A percentile compares a stretch with the other conserved stretches of the same genome.
phyloP scores from a whole-genome alignment of 2,329 filamentous ascomycete genomes.

The Daldinia eschscholtzii region DNA sequence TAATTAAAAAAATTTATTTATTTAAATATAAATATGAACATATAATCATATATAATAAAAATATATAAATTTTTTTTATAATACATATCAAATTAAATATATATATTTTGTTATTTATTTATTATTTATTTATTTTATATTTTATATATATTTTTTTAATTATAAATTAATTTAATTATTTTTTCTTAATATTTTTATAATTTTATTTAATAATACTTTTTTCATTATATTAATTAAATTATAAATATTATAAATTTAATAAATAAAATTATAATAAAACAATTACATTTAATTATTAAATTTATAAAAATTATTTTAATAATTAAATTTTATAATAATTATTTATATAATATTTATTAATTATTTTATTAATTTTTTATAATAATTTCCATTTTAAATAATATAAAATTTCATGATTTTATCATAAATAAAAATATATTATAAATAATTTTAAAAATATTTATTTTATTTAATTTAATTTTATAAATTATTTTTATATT shows the following conservation, averaged over 20 bases:
- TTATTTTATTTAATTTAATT: no score
- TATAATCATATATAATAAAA: no score
- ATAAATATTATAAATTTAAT: background rate
- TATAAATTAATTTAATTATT: background rate
- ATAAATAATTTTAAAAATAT: no score
- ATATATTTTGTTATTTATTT: background rate
- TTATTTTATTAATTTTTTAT: no score
- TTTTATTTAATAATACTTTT: background rate
- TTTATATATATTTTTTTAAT: conserved; percentile 7
- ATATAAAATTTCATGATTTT: no score
- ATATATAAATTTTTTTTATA: no score
- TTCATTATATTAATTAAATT: conserved; percentile 1
- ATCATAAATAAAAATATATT: no score
- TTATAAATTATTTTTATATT: no score
- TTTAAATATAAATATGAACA: background rate
- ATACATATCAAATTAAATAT: no score
- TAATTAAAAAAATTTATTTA: background rate
- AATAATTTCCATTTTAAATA: no score
- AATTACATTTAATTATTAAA: background rate
- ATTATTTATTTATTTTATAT: background rate
- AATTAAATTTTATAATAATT: conserved; percentile 5
- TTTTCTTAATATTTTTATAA: background rate
- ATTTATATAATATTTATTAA: background rate
- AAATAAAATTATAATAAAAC: no score
- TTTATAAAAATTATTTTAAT: background rate